Conservation (phyloP, 768 basidiomycete species). For the Tulasnella sp. region DNA sequence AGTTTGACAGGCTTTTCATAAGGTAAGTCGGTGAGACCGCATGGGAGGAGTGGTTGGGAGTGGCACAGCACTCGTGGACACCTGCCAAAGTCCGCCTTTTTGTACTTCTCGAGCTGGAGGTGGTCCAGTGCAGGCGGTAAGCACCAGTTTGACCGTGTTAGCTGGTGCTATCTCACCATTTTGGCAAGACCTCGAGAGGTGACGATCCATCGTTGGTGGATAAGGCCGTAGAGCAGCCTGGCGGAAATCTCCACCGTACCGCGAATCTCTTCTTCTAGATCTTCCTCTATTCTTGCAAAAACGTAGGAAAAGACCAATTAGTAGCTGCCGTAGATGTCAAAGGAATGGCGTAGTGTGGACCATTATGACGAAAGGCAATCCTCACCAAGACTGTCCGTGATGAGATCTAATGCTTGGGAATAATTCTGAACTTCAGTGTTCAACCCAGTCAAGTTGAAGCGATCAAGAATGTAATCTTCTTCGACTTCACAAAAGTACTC, state of each 20-base stretch:
- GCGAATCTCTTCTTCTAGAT: slow-evolving; percentile 85
- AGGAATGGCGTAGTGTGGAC: background rate
- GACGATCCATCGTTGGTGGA: slow-evolving; percentile 94
- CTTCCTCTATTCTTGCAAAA: slow-evolving; percentile 53
- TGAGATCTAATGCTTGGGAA: slow-evolving; percentile 82
- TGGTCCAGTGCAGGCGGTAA: background rate
- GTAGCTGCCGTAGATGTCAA: background rate
- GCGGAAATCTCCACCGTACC: slow-evolving; percentile 90
- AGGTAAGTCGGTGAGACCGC: slow-evolving; percentile 92
- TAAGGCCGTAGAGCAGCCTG: slow-evolving; percentile 84
- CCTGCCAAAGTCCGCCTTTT: slow-evolving; percentile 93
- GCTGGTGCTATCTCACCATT: slow-evolving; percentile 51
- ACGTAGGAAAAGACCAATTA: background rate
- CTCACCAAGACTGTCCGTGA: slow-evolving; percentile 88
- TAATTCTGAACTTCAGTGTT: slow-evolving; percentile 96
- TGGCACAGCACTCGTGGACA: slow-evolving; percentile 97
- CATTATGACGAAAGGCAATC: slow-evolving; percentile 10
- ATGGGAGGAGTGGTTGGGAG: slow-evolving; percentile 86
- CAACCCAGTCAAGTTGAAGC: slow-evolving; percentile 94
- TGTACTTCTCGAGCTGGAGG: slow-evolving; percentile 76
- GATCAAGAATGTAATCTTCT: slow-evolving; percentile 96
- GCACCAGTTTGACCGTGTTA: slow-evolving; percentile 30
- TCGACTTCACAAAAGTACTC: slow-evolving; percentile 99
- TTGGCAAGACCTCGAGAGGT: slow-evolving; percentile 87
- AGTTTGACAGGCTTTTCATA: slow-evolving; percentile 99